Conservation (phyloP, 345 rosid genomes). For the Eutrema heterophyllum region DNA sequence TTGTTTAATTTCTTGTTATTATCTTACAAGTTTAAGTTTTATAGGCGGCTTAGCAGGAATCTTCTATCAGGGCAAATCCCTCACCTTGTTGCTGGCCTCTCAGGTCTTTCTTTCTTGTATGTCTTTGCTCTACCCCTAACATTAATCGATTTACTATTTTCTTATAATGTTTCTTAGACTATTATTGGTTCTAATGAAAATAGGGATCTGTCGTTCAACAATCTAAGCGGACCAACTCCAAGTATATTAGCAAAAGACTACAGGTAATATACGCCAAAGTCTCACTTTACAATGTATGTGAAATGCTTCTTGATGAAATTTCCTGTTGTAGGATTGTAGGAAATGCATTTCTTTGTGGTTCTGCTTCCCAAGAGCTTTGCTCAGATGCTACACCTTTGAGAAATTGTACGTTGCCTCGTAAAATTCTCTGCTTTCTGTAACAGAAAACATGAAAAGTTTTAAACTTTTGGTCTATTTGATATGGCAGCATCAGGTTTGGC, state of each 20-base stretch:
- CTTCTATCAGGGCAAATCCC: constrained; percentile 80
- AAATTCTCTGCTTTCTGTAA: neutral
- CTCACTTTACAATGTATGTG: neutral
- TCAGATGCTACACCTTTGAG: constrained; percentile 41
- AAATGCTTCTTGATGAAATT: neutral
- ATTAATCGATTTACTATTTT: neutral
- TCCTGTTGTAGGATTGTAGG: constrained; percentile 50
- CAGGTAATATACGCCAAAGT: constrained; percentile 42
- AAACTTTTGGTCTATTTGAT: neutral
- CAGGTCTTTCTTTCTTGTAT: constrained; percentile 88
- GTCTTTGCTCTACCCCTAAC: constrained; percentile 27
- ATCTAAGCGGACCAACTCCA: constrained; percentile 89
- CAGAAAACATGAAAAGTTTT: neutral
- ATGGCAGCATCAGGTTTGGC: constrained; percentile 47
- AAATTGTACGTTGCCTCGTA: constrained; percentile 42
- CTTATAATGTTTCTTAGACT: neutral
- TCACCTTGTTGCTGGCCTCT: constrained; percentile 62
- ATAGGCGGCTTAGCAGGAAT: constrained; percentile 77
- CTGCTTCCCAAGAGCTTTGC: constrained; percentile 50
- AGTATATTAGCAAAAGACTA: constrained; percentile 78
- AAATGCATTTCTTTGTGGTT: constrained; percentile 67
- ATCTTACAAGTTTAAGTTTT: constrained; percentile 28
- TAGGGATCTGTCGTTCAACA: constrained; percentile 92
- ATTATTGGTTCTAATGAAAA: neutral
- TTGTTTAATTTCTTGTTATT: too few relatives aligned